Evolutionary conservation across 1,284 basidiomycete genomes (phyloP).

Genomic region (Boletus sp.): DNA sequence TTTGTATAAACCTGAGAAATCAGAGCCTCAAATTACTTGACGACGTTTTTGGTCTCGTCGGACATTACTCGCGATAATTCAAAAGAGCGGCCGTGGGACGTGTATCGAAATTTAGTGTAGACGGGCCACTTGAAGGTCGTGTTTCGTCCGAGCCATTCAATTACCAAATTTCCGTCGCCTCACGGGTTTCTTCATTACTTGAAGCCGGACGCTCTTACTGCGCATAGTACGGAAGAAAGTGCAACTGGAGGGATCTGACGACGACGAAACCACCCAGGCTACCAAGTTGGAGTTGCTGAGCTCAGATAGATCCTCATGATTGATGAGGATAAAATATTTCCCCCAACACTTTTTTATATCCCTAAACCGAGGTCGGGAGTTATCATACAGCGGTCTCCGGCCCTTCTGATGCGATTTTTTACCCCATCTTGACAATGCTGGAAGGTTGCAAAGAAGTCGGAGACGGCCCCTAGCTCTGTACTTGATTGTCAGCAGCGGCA

Average conservation of each 20-base stretch:
- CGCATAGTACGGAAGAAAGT: background rate
- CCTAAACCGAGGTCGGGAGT: background rate
- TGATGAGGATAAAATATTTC: background rate
- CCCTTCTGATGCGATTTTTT: background rate
- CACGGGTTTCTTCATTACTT: too few species aligned
- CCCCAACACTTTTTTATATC: background rate
- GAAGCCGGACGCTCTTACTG: background rate
- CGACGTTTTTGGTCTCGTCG: background rate
- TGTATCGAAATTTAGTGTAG: background rate
- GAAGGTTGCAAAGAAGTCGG: background rate
- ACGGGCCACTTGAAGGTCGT: background rate
- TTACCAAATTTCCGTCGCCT: background rate
- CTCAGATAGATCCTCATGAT: background rate
- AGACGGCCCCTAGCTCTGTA: background rate
- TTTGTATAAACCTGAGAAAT: constrained; percentile 2
- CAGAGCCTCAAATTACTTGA: background rate
- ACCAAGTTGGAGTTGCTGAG: background rate
- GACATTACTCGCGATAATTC: background rate
- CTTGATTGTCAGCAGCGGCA: background rate
- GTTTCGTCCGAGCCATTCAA: background rate
- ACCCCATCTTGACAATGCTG: background rate
- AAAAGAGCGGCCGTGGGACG: background rate
- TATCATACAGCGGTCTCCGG: background rate
- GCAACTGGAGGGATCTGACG: background rate
- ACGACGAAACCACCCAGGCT: background rate